Evolutionary conservation across 2,329 filamentous ascomycete genomes (phyloP), one percentile per base, ranked within the genome.

Genomic region (Aspergillus persii): DNA sequence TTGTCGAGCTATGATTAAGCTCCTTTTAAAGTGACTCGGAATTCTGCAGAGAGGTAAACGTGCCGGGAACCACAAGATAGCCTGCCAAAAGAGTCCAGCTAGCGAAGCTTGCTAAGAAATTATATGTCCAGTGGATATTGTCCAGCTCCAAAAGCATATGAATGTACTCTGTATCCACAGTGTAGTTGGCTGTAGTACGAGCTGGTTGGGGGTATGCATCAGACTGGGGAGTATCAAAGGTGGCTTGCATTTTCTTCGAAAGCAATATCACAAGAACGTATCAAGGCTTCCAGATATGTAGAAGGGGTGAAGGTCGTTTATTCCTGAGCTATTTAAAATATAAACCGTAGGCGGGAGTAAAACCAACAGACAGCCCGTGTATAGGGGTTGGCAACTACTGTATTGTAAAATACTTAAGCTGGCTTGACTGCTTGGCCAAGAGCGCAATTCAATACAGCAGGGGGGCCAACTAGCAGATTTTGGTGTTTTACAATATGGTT

Each of bases 31-130:
- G 63, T 36, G 59, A 53, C 18, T 66, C 62, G 12, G 67, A 68
- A 31, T 68, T 67, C 56, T 76, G 72, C 51, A 80, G 68, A 30
- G 73, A 78, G 41, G 78, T 82, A 65, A 83, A 84, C 0, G 80
- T 83, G 5, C 79, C 81, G 0, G 81, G 81, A 44, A 83, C 77
- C 50, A 84, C 74, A 23, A 84, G 73, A 70, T 83, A 84, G 36
- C 81, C 81, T 0, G 79, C 79, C 1, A 85, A 76, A 1, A 84
- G 74, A 49, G 83, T 72, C 80, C 79, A 84, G 2, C 76, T 73
- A 60, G 76, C 80, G 18, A 76, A 62, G 8, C 74, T 72, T 51
- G 78, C 77, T 31, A 81, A 71, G 54, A 83, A 74, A 68, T 80
- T 84, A 72, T 83, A 79, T 9, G 74, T 50, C 3, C 71, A 71